phyloP scores from a whole-genome alignment of 139 green algal genomes.

The Picochlorum sp. region DNA sequence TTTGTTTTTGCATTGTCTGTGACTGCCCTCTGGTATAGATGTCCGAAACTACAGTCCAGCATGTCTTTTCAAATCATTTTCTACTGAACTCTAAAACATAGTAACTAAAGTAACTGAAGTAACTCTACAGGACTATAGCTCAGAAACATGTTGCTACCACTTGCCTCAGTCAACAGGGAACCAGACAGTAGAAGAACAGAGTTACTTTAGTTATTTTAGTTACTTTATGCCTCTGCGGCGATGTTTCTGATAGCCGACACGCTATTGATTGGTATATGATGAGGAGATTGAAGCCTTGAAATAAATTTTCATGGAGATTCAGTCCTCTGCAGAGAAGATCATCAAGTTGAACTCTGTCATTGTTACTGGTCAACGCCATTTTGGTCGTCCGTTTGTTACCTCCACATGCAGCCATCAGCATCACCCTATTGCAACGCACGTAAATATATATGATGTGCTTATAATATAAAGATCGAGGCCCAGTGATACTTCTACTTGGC shows the following conservation, averaged over 20 bases:
- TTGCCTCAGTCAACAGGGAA: constrained; percentile 4
- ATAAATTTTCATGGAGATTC: neutral
- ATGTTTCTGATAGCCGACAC: constrained; percentile 3
- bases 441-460: neutral
- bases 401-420: constrained; percentile 1
- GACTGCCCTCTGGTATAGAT: neutral
- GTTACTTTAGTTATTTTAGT: constrained; percentile 4
- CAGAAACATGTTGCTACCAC: neutral
- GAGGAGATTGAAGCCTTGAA: neutral
- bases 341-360: constrained; percentile 3
- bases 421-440: neutral
- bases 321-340: neutral
- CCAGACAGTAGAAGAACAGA: neutral
- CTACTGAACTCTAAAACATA: constrained; percentile 3
- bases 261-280: constrained; percentile 1
- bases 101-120: constrained; percentile 4
- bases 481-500: constrained; percentile 5
- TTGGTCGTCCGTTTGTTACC: constrained; percentile 1
- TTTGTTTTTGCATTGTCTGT: neutral
- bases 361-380: constrained; percentile 3
- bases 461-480: constrained; percentile 1
- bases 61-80: neutral
- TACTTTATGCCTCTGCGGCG: constrained; percentile 1
- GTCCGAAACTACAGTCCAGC: neutral
- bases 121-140: constrained; percentile 1